Evolutionary conservation across 106 monocot species (phyloP).

Genomic region (Dioscorea dumetorum): DNA sequence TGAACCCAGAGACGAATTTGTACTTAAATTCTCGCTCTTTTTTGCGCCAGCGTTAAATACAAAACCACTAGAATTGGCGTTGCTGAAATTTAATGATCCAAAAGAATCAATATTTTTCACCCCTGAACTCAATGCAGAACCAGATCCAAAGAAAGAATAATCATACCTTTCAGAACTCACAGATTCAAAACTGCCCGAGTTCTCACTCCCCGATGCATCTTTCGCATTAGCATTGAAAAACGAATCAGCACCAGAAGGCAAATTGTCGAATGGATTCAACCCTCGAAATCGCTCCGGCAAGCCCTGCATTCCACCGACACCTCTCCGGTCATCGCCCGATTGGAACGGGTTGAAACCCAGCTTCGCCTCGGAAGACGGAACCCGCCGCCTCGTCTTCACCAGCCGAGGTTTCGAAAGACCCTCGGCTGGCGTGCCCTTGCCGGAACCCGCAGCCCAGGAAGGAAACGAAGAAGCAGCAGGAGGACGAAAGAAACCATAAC

Average conservation of each 20-base stretch:
- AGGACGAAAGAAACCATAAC: not conserved
- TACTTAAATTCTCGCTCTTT: no score
- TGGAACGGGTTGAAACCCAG: slow-evolving; percentile 21
- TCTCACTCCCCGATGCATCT: not conserved
- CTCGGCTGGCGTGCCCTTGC: not conserved
- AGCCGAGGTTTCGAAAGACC: slow-evolving; percentile 34
- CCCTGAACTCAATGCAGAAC: not conserved
- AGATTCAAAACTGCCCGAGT: slow-evolving; percentile 9
- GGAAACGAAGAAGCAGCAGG: not conserved
- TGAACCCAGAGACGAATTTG: no score
- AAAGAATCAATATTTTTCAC: not conserved
- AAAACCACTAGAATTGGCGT: slow-evolving; percentile 1
- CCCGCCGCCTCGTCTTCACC: slow-evolving; percentile 35
- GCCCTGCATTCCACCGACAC: not conserved
- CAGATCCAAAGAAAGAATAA: slow-evolving; percentile 1
- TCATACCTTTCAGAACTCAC: not conserved
- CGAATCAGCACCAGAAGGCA: slow-evolving; percentile 1
- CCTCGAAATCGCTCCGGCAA: not conserved
- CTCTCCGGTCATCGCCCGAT: not conserved
- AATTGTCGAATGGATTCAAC: not conserved
- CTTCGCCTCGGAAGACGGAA: slow-evolving; percentile 6
- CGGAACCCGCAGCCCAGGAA: not conserved
- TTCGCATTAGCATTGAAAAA: not conserved
- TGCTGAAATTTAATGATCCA: not conserved
- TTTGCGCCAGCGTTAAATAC: slow-evolving; percentile 10